phyloP scores from a whole-genome alignment of 257 asterid genomes.

The Prunella vulgaris region DNA sequence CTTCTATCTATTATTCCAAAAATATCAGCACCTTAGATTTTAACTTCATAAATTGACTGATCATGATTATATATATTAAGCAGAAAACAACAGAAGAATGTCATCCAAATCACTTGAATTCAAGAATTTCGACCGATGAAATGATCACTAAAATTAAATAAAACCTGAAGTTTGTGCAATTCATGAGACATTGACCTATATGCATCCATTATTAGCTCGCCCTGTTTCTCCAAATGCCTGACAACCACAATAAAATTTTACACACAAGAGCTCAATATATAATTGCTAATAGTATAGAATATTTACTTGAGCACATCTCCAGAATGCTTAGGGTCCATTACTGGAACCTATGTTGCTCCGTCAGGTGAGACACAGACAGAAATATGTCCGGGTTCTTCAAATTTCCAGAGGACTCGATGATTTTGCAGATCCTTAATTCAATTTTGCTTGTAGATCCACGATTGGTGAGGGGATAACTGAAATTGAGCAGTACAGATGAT shows the following conservation, averaged over 20 bases:
- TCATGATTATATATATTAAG: neutral
- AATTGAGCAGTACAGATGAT: no score
- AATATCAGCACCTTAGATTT: neutral
- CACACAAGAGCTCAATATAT: neutral
- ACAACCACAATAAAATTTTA: neutral
- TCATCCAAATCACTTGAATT: neutral
- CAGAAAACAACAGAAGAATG: neutral
- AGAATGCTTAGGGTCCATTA: constrained; percentile 54
- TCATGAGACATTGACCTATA: constrained; percentile 68
- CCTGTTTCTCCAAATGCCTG: constrained; percentile 87
- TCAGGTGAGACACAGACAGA: no score
- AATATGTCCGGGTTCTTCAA: no score
- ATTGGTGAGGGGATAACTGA: no score
- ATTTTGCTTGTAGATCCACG: no score
- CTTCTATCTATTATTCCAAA: constrained; percentile 63
- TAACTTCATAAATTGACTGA: neutral
- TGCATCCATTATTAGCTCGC: constrained; percentile 58
- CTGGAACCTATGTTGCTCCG: no score
- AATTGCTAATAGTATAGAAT: neutral
- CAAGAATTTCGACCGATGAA: neutral
- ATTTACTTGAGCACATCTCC: constrained; percentile 48
- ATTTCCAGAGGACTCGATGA: no score
- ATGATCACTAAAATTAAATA: neutral
- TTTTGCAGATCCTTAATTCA: no score
- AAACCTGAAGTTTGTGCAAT: constrained; percentile 75